phyloP scores from a whole-genome alignment of 441 rosid species.

The Mallotus japonicus region DNA sequence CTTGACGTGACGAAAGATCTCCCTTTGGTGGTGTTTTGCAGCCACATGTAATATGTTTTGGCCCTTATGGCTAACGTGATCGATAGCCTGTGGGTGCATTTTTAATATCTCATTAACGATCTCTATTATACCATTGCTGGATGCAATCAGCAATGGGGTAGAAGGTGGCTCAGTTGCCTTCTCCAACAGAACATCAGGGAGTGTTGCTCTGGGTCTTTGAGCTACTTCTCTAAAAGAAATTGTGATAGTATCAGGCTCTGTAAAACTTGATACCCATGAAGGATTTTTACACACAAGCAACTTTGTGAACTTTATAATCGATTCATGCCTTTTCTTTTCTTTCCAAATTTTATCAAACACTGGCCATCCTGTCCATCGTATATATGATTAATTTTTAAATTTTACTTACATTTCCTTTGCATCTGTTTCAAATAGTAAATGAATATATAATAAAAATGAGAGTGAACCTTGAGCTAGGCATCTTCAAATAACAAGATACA shows the following conservation, averaged over 20 bases:
- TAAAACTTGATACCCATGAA: conserved; percentile 10
- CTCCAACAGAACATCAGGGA: no score
- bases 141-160: conserved; percentile 28
- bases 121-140: conserved; percentile 24
- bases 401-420: no score
- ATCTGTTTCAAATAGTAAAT: no score
- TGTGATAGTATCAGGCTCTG: background rate
- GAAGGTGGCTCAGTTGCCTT: background rate
- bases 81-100: no score
- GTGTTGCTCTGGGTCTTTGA: background rate
- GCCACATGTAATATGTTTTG: no score
- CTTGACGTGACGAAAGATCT: no score
- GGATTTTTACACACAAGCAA: conserved; percentile 17
- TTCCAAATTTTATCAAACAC: background rate
- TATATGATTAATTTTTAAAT: no score
- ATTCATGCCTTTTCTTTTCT: conserved; percentile 18
- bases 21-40: no score
- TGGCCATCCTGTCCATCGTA: conserved; percentile 15
- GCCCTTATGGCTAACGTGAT: no score
- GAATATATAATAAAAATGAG: background rate
- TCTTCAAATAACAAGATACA: background rate
- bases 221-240: background rate
- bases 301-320: background rate
- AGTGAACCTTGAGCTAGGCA: background rate
- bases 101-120: conserved; percentile 21